phyloP scores from a whole-genome alignment of 257 asterid species.

The Primulina tabacum region DNA sequence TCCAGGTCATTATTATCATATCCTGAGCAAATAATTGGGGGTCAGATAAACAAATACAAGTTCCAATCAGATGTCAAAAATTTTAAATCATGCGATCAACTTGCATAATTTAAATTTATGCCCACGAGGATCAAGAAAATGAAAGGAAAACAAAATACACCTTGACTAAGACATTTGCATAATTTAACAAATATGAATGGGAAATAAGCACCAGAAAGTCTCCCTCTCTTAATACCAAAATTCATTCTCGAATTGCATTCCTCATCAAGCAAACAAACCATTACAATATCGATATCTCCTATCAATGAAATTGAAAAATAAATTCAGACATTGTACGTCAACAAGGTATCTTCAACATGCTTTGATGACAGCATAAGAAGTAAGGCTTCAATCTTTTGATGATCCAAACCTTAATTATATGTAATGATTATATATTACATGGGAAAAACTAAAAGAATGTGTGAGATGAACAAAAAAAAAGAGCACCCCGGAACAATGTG shows the following conservation, averaged over 20 bases:
- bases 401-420: slow-evolving; percentile 20
- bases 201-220: not conserved
- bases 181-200: slow-evolving; percentile 30
- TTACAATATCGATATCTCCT: not conserved
- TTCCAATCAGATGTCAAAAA: slow-evolving; percentile 22
- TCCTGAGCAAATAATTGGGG: slow-evolving; percentile 10
- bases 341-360: not conserved
- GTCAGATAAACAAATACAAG: slow-evolving; percentile 11
- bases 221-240: slow-evolving; percentile 10
- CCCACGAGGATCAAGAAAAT: slow-evolving; percentile 40
- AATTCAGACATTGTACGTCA: not conserved
- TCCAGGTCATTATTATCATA: slow-evolving; percentile 21
- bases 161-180: slow-evolving; percentile 44
- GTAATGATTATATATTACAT: not conserved
- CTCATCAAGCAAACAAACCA: slow-evolving; percentile 1
- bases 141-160: slow-evolving; percentile 41
- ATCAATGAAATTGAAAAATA: slow-evolving; percentile 2
- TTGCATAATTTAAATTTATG: slow-evolving; percentile 28
- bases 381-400: not conserved
- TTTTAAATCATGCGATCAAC: slow-evolving; percentile 33
- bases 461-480: not conserved
- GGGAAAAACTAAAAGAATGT: not conserved
- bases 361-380: slow-evolving; percentile 20
- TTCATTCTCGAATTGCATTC: slow-evolving; percentile 10
- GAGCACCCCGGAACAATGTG: not conserved